These are phyloP conservation scores for Fusarium transvaalense DNA, from an alignment of 2,329 filamentous ascomycete genomes.

Conservation along the genomic window DNA sequence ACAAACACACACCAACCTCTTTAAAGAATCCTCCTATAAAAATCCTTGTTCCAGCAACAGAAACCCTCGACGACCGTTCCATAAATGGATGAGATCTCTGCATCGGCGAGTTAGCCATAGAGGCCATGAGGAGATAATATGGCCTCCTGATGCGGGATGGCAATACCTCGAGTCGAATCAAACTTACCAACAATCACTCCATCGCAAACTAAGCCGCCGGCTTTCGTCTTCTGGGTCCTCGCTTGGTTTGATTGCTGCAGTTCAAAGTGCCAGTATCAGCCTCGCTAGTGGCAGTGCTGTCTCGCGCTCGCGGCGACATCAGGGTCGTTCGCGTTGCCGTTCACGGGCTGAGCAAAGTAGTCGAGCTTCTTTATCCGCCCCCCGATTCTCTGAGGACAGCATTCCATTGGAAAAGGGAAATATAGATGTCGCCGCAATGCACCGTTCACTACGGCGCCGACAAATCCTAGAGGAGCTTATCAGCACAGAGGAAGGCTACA, in stretches of 20 bases:
- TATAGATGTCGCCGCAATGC: conserved; percentile 76
- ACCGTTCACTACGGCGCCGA: conserved; percentile 79
- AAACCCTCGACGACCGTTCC: conserved; percentile 65
- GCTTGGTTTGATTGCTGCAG: conserved; percentile 80
- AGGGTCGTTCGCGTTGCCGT: conserved; percentile 63
- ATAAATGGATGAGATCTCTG: conserved; percentile 79
- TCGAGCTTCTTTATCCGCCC: conserved; percentile 68
- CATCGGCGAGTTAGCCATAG: conserved; percentile 67
- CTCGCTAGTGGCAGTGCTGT: conserved; percentile 78
- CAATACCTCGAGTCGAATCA: conserved; percentile 20
- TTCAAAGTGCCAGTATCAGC: conserved; percentile 85
- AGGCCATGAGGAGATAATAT: conserved; percentile 49
- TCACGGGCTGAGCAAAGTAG: conserved; percentile 73
- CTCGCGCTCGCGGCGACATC: conserved; percentile 68
- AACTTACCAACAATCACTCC: conserved; percentile 11
- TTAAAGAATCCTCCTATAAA: conserved; percentile 18
- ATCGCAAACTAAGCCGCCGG: conserved; percentile 54
- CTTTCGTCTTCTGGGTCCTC: conserved; percentile 80
- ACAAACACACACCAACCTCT: conserved; percentile 47
- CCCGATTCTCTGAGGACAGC: conserved; percentile 75
- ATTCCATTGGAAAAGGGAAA: conserved; percentile 67
- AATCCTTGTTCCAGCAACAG: conserved; percentile 23
- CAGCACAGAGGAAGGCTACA: conserved; percentile 87
- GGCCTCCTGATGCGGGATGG: conserved; percentile 6
- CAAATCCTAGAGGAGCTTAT: conserved; percentile 88